Conservation (phyloP, 257 asterid species). For the Vinca minor region DNA sequence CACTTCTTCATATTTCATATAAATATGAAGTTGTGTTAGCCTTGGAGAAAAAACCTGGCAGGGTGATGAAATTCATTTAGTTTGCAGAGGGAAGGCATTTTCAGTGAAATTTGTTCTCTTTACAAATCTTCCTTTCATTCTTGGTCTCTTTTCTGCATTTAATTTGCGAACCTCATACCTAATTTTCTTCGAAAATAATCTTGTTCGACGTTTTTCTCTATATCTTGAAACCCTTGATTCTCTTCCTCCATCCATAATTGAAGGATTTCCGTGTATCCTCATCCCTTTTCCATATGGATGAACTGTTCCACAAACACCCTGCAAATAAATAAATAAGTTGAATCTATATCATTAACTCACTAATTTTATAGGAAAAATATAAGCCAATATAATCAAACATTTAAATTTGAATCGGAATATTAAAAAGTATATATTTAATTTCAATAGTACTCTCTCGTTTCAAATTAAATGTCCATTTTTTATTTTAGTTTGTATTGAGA, state of each 20-base stretch:
- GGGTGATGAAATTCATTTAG: conserved; percentile 22
- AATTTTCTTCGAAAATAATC: conserved; percentile 84
- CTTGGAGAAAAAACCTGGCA: not conserved
- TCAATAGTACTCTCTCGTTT: too few species aligned
- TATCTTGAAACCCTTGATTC: conserved; percentile 83
- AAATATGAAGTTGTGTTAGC: not conserved
- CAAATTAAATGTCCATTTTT: too few species aligned
- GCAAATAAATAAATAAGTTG: conserved; percentile 13
- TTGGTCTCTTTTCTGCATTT: conserved; percentile 92
- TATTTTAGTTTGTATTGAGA: too few species aligned
- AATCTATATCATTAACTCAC: not conserved
- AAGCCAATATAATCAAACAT: too few species aligned
- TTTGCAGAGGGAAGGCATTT: conserved; percentile 28
- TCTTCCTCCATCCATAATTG: conserved; percentile 50
- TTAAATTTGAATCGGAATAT: too few species aligned
- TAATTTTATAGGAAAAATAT: too few species aligned
- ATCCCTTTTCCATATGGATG: conserved; percentile 42
- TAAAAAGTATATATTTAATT: too few species aligned
- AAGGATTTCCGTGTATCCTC: conserved; percentile 24
- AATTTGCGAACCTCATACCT: conserved; percentile 86
- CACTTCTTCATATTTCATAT: not conserved
- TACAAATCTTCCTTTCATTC: conserved; percentile 95
- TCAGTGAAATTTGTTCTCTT: conserved; percentile 53
- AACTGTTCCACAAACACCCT: conserved; percentile 47
- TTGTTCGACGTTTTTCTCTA: conserved; percentile 72